These are phyloP conservation scores for Eremochloa ophiuroides DNA, from an alignment of 176 grass and related monocot species.

Conservation along the genomic window DNA sequence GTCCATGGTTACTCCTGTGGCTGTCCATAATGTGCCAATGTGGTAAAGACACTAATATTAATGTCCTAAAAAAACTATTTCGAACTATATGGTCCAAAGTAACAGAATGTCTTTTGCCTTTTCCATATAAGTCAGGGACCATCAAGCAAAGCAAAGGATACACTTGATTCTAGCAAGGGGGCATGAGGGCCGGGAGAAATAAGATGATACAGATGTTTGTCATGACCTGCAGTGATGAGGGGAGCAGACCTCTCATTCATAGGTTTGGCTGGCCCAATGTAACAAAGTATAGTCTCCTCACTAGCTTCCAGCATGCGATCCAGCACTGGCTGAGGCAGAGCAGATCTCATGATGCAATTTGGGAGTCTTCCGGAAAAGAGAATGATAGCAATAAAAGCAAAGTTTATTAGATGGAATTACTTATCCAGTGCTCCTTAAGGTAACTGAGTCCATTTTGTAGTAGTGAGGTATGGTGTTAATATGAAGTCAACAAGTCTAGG, in stretches of 20 bases:
- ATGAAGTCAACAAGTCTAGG: background rate
- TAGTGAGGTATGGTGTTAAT: background rate
- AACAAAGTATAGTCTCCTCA: background rate
- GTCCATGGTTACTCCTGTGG: background rate
- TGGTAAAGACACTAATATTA: background rate
- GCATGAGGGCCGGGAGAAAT: background rate
- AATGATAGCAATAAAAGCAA: background rate
- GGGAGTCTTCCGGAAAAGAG: background rate
- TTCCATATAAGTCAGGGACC: constrained; percentile 2
- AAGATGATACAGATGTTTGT: background rate
- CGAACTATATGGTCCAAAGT: background rate
- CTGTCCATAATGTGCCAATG: background rate
- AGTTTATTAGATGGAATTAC: background rate
- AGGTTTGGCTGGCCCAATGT: too few relatives aligned
- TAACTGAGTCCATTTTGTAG: background rate
- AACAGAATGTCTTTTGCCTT: background rate
- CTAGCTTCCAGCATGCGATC: too few relatives aligned
- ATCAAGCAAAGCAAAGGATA: background rate
- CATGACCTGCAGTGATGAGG: background rate
- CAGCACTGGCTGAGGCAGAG: too few relatives aligned
- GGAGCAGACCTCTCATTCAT: background rate
- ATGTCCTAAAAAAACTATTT: background rate
- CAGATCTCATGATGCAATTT: background rate
- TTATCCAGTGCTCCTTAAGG: background rate
- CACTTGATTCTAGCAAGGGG: background rate